Base-by-base conservation (phyloP, 1,284 basidiomycete genomes). In the Volvariella volvacea region DNA sequence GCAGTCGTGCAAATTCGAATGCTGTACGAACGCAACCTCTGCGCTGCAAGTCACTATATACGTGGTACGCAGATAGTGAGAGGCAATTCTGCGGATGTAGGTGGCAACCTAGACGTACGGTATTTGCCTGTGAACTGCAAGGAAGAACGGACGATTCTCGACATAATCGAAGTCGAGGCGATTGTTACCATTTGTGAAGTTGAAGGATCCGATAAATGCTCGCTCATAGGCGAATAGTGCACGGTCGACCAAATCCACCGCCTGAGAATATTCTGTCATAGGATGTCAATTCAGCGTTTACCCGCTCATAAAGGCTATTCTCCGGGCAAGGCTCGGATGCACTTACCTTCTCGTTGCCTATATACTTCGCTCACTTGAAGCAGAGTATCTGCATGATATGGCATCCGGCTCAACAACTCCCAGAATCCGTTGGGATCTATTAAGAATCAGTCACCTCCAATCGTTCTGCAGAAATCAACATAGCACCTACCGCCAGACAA, bases 321-420 rank as follows among this genome's bases (percentile, higher is more conserved):
- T 12, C 4, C 12, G 16, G 15, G 4, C 17, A 48, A 10, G 17
- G 7, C 3, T 12, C 40, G 8, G 22, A 38, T 9, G 17, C 12
- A 8, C 66, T 36, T 38, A 88, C 89, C 88, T 71, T 91, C 89
- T 54, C 89, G 77, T 58, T 93, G 85, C 30, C 84, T 75, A 58
- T 83, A 89, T 2, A 93, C 76, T 56, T 90, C 88, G 1, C 88
- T 83, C 19, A 95, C 71, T 57, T 96, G 92, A 1, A 96, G 71
- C 0, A 94, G 70, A 0, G 92, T 94, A 61, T 97, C 93, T 1
- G 84, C 88, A 55, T 96, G 93, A 78, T 91, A 96, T 0, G 82
- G 83, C 34, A 80, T 67, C 36, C 67, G 68, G 12, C 71, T 64
- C 12, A 85, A 48, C 7, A 88, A 64, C 16, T 72, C 66, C 61